Percentiles rank a stretch among this genome's conserved stretches.
These are phyloP conservation scores for Luvunga scandens DNA, from an alignment of 345 rosid species.

Conservation along the genomic window DNA sequence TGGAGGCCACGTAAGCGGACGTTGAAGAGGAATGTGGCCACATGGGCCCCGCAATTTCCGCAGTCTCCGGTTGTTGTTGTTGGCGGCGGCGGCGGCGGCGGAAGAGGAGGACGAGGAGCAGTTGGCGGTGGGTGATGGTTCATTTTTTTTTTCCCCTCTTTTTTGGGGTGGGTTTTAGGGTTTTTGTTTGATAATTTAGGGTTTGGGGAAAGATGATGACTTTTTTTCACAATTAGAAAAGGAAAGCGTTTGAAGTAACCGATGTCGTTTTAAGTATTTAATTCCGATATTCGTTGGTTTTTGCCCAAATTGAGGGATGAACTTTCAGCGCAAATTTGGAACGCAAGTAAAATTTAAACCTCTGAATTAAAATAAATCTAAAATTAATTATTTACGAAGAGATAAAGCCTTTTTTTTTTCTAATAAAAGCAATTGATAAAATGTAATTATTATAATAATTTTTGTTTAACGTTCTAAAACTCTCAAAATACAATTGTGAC, in stretches of 20 bases:
- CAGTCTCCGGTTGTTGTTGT: constrained; percentile 23
- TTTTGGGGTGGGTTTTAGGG: background rate
- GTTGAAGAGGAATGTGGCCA: constrained; percentile 44
- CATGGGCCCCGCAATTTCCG: constrained; percentile 41
- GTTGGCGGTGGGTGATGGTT: background rate
- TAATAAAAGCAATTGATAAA: too few relatives aligned
- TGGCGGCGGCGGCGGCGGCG: background rate
- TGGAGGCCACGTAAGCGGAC: constrained; percentile 46
- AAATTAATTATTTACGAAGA: too few relatives aligned
- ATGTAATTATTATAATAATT: too few relatives aligned
- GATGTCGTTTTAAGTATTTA: background rate
- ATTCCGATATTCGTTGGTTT: too few relatives aligned
- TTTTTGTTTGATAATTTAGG: background rate
- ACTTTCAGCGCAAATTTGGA: too few relatives aligned
- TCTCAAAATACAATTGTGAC: too few relatives aligned
- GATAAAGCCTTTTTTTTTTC: too few relatives aligned
- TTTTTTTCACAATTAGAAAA: background rate
- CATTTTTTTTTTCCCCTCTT: background rate
- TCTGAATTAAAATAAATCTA: too few relatives aligned
- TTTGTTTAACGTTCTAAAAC: too few relatives aligned
- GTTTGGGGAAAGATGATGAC: background rate
- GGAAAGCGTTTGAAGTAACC: background rate
- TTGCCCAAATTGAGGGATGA: too few relatives aligned
- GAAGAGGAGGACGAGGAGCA: too few relatives aligned
- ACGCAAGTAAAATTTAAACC: too few relatives aligned